phyloP scores from a whole-genome alignment of 495 filamentous ascomycete genomes.

The Amniculicola lignicola region DNA sequence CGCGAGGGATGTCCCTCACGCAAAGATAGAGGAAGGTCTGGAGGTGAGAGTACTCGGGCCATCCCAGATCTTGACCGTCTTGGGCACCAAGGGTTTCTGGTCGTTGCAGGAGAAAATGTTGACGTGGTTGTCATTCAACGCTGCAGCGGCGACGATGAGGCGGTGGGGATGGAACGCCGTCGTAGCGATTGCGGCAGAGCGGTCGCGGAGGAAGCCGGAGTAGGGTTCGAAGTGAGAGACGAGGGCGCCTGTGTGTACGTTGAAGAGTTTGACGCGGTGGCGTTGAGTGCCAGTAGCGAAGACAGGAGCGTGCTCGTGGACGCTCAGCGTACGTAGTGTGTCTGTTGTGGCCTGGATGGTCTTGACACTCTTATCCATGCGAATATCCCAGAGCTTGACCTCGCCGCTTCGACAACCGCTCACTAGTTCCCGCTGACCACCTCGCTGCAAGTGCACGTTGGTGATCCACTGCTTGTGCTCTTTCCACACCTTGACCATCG shows the following conservation, averaged over 20 bases:
- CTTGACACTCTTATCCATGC: constrained; percentile 70
- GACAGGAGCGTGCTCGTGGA: constrained; percentile 95
- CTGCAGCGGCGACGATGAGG: constrained; percentile 83
- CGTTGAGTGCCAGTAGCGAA: constrained; percentile 88
- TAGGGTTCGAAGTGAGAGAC: constrained; percentile 84
- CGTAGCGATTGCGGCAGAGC: constrained; percentile 71
- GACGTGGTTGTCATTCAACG: constrained; percentile 66
- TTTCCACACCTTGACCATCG: constrained; percentile 94
- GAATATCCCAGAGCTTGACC: constrained; percentile 94
- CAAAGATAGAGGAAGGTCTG: too few species aligned
- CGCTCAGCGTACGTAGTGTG: constrained; percentile 77
- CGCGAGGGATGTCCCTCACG: too few species aligned
- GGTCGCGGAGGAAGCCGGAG: constrained; percentile 72
- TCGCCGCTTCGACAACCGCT: constrained; percentile 86
- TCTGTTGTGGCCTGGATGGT: constrained; percentile 70
- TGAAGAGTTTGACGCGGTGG: constrained; percentile 87
- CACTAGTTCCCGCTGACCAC: constrained; percentile 84
- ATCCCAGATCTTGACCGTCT: constrained; percentile 22
- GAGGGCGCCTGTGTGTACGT: constrained; percentile 61
- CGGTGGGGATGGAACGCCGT: constrained; percentile 95
- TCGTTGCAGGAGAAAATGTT: constrained; percentile 65
- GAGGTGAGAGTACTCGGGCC: not conserved
- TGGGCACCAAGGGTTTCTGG: constrained; percentile 17
- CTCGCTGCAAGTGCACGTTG: constrained; percentile 94
- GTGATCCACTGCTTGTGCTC: constrained; percentile 92